These are phyloP conservation scores for Rosa rugosa DNA, from an alignment of 306 rosid species.

Conservation along the genomic window DNA sequence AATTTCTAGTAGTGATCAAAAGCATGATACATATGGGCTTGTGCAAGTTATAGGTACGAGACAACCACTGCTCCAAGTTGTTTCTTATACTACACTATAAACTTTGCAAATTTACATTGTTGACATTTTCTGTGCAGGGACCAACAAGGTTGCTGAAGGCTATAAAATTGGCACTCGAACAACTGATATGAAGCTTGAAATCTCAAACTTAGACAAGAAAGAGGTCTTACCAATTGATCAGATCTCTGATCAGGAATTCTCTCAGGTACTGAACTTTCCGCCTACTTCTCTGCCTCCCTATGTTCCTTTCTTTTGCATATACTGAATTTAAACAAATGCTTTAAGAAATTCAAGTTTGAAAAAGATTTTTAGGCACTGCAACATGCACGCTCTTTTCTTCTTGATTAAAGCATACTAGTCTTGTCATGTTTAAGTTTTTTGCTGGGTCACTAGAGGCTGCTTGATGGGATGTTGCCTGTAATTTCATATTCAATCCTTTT, in stretches of 20 bases:
- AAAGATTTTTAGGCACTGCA: background rate
- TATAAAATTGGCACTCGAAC: slow-evolving; percentile 67
- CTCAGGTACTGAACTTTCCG: slow-evolving; percentile 55
- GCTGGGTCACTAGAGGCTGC: background rate
- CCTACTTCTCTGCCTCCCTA: background rate
- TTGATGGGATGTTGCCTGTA: slow-evolving; percentile 1
- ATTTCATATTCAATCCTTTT: background rate
- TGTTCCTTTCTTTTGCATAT: background rate
- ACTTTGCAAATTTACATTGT: slow-evolving; percentile 17
- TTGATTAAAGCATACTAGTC: background rate
- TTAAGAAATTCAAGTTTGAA: background rate
- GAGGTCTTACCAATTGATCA: slow-evolving; percentile 71
- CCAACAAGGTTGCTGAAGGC: slow-evolving; percentile 63
- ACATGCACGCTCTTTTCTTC: background rate
- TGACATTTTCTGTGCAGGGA: slow-evolving; percentile 61
- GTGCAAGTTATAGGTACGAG: slow-evolving; percentile 86
- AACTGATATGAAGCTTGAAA: slow-evolving; percentile 72
- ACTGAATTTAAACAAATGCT: background rate
- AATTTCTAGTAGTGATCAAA: slow-evolving; percentile 62
- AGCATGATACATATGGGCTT: slow-evolving; percentile 88
- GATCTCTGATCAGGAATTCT: slow-evolving; percentile 83
- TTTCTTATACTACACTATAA: slow-evolving; percentile 12
- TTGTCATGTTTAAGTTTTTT: background rate
- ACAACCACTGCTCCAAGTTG: slow-evolving; percentile 14
- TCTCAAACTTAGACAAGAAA: slow-evolving; percentile 76